A percentile compares a stretch with the other conserved stretches of the same genome.
Evolutionary conservation across 768 basidiomycete species (phyloP).

Genomic region (Tulasnella sp.): DNA sequence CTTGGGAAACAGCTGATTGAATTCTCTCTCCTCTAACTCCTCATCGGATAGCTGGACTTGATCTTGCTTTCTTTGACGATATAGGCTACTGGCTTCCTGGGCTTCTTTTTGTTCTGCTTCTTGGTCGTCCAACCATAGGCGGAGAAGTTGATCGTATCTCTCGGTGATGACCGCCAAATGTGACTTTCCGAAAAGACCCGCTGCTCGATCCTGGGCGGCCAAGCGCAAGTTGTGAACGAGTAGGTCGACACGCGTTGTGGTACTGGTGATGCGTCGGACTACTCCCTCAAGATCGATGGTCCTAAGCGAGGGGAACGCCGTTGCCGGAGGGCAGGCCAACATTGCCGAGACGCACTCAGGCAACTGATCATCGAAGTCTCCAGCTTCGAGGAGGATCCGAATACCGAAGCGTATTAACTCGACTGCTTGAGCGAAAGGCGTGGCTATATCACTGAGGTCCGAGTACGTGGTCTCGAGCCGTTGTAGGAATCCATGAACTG

Average conservation of each 20-base stretch:
- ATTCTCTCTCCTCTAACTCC: slow-evolving; percentile 81
- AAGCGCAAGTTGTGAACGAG: slow-evolving; percentile 40
- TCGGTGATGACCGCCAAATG: slow-evolving; percentile 47
- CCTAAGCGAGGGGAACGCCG: not conserved
- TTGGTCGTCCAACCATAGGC: slow-evolving; percentile 84
- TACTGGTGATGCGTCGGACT: not conserved
- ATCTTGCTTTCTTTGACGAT: slow-evolving; percentile 63
- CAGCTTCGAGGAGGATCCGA: slow-evolving; percentile 48
- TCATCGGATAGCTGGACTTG: slow-evolving; percentile 64
- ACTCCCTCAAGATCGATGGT: slow-evolving; percentile 1
- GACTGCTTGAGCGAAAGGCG: slow-evolving; percentile 68
- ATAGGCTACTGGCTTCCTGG: slow-evolving; percentile 70
- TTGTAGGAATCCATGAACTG: slow-evolving; percentile 74
- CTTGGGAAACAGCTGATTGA: slow-evolving; percentile 81
- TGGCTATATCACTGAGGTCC: slow-evolving; percentile 70
- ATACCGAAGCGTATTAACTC: slow-evolving; percentile 73
- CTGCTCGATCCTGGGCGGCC: slow-evolving; percentile 52
- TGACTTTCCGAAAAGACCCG: slow-evolving; percentile 44
- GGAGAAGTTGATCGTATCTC: slow-evolving; percentile 68
- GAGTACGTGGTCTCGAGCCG: slow-evolving; percentile 69
- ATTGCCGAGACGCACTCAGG: slow-evolving; percentile 9
- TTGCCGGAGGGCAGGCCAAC: not conserved
- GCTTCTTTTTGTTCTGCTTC: slow-evolving; percentile 67
- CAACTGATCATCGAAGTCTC: not conserved
- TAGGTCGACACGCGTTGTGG: slow-evolving; percentile 55